Conservation (phyloP, 2,329 filamentous ascomycete species). For the Trichoderma afroharzianum region DNA sequence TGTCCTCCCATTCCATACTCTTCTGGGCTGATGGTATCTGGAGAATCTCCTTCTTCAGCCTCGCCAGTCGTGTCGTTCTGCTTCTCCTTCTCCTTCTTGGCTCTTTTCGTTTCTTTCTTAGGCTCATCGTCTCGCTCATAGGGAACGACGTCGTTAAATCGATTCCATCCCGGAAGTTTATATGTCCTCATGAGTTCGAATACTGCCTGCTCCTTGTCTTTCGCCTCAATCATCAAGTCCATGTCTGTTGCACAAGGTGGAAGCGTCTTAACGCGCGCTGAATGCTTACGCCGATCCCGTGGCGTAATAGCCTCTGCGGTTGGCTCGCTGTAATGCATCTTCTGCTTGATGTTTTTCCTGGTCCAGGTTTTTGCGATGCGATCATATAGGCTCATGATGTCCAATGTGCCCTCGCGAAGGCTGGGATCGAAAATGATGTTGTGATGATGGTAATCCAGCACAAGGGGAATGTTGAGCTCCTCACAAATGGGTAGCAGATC, state of each 20-base stretch:
- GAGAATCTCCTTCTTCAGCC: constrained; percentile 26
- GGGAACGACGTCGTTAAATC: constrained; percentile 73
- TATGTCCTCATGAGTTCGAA: constrained; percentile 91
- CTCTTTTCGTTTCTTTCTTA: constrained; percentile 41
- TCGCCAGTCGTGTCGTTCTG: constrained; percentile 37
- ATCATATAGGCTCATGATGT: constrained; percentile 70
- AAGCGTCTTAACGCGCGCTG: constrained; percentile 69
- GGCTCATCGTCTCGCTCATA: constrained; percentile 72
- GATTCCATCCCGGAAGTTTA: constrained; percentile 74
- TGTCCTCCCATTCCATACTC: constrained; percentile 85
- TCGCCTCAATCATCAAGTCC: constrained; percentile 99
- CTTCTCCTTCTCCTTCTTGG: constrained; percentile 37
- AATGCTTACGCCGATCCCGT: constrained; percentile 79
- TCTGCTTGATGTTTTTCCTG: constrained; percentile 79
- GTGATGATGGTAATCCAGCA: constrained; percentile 92
- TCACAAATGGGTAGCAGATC: constrained; percentile 87
- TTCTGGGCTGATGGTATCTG: constrained; percentile 54
- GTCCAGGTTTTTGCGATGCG: constrained; percentile 82
- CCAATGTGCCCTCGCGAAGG: constrained; percentile 77
- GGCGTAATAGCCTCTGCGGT: constrained; percentile 62
- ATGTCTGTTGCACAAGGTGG: constrained; percentile 79
- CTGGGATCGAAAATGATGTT: constrained; percentile 82
- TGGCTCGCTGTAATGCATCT: constrained; percentile 95
- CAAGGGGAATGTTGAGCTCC: constrained; percentile 88
- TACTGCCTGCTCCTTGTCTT: constrained; percentile 95